A percentile compares a stretch with the other conserved stretches of the same genome.
phyloP scores from a whole-genome alignment of 495 filamentous ascomycete genomes.

The Podospora pseudocomata region DNA sequence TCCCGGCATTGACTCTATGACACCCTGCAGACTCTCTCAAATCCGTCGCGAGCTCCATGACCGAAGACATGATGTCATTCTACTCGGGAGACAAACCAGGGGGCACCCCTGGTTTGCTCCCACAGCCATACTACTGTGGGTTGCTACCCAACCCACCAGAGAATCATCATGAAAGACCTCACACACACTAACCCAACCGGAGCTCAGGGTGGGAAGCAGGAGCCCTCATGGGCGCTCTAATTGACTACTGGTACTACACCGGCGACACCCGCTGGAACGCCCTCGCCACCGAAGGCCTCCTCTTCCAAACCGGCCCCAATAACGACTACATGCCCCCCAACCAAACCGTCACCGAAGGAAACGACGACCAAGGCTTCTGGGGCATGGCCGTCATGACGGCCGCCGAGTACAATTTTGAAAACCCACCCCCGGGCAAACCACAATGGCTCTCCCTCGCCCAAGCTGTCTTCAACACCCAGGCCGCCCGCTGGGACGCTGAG shows the following conservation, averaged over 20 bases:
- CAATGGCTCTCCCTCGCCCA: constrained; percentile 78
- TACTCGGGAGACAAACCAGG: constrained; percentile 65
- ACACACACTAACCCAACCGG: constrained; percentile 10
- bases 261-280: constrained; percentile 60
- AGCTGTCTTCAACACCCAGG: constrained; percentile 74
- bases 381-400: constrained; percentile 64
- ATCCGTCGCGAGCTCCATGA: constrained; percentile 54
- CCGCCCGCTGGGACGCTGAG: constrained; percentile 59
- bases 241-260: constrained; percentile 66
- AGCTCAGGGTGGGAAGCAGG: constrained; percentile 72
- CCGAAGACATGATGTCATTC: constrained; percentile 64
- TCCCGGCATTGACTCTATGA: background rate
- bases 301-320: constrained; percentile 56
- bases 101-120: constrained; percentile 41
- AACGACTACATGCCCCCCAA: constrained; percentile 63
- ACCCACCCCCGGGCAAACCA: constrained; percentile 55
- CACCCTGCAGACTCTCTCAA: constrained; percentile 59
- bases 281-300: constrained; percentile 51
- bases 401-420: constrained; percentile 58
- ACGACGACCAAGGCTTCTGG: constrained; percentile 70
- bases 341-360: constrained; percentile 59
- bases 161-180: constrained; percentile 18
- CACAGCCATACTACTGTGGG: constrained; percentile 45
- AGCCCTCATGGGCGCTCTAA: constrained; percentile 61
- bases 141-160: constrained; percentile 5